Conservation (phyloP, 768 basidiomycete species). For the Termitomyces sp. region DNA sequence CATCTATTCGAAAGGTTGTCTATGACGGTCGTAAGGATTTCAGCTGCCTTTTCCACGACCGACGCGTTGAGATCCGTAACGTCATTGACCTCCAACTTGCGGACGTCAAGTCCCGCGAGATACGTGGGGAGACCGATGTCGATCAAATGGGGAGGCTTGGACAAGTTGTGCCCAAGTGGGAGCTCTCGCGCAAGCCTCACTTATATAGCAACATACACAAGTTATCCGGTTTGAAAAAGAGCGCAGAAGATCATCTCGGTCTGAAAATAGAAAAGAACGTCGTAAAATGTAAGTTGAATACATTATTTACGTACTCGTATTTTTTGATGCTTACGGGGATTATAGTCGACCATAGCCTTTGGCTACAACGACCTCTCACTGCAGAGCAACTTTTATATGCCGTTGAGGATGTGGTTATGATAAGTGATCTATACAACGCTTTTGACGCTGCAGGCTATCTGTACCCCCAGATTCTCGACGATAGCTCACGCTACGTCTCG, state of each 20-base stretch:
- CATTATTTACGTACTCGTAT: neutral
- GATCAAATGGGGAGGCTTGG: neutral
- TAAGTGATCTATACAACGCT: neutral
- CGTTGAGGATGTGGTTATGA: constrained; percentile 7
- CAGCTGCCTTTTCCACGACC: constrained; percentile 9
- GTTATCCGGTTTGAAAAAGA: neutral
- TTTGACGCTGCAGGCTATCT: constrained; percentile 4
- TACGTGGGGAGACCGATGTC: constrained; percentile 3
- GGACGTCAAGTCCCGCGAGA: constrained; percentile 6
- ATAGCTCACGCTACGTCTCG: constrained; percentile 9
- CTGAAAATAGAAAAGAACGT: neutral
- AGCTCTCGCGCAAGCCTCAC: neutral
- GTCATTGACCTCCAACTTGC: constrained; percentile 9
- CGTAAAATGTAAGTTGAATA: neutral
- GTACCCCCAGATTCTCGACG: neutral
- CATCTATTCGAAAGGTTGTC: constrained; percentile 1
- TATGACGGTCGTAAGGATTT: constrained; percentile 12
- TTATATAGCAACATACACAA: constrained; percentile 2
- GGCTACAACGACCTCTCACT: constrained; percentile 5
- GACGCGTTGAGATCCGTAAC: neutral
- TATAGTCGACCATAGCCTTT: constrained; percentile 7
- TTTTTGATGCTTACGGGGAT: neutral
- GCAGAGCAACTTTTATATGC: neutral
- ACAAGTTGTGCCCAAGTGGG: neutral
- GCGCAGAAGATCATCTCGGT: constrained; percentile 7